phyloP scores from a whole-genome alignment of 164 flowering plant species.

The Houttuynia cordata region DNA sequence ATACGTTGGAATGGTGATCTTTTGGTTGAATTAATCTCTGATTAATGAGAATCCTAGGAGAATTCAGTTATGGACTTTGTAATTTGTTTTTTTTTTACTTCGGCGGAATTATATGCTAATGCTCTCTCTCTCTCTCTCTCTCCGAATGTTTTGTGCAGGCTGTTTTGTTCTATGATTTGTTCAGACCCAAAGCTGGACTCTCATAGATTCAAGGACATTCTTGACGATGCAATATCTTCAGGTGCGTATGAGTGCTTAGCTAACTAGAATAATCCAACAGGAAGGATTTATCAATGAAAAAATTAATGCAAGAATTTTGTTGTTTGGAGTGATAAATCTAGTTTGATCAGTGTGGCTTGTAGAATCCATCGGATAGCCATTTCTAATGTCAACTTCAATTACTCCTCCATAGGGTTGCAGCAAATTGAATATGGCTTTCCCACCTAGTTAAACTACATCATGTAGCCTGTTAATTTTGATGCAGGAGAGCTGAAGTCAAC shows the following conservation, averaged over 20 bases:
- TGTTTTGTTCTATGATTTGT: slow-evolving; percentile 92
- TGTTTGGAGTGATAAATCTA: too few relatives aligned
- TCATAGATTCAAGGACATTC: slow-evolving; percentile 88
- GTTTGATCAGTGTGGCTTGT: too few relatives aligned
- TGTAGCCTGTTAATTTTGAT: not conserved
- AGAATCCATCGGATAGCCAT: too few relatives aligned
- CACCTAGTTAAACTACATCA: not conserved
- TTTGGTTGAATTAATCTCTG: too few relatives aligned
- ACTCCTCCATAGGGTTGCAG: not conserved
- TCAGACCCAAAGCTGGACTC: slow-evolving; percentile 90
- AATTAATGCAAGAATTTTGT: too few relatives aligned
- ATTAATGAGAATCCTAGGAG: too few relatives aligned
- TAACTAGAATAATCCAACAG: not conserved
- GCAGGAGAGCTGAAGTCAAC: slow-evolving; percentile 67
- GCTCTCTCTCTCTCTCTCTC: not conserved
- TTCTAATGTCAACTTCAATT: too few relatives aligned
- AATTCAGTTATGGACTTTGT: too few relatives aligned
- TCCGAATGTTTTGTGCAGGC: slow-evolving; percentile 30
- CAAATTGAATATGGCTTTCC: not conserved
- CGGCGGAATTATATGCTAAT: too few relatives aligned
- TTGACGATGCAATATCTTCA: slow-evolving; percentile 73
- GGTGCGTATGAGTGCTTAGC: slow-evolving; percentile 22
- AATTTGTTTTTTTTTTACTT: too few relatives aligned
- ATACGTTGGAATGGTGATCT: too few relatives aligned
- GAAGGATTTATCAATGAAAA: too few relatives aligned